Conservation (phyloP, 305 asterid species). For the Stenogyne calaminthoides region DNA sequence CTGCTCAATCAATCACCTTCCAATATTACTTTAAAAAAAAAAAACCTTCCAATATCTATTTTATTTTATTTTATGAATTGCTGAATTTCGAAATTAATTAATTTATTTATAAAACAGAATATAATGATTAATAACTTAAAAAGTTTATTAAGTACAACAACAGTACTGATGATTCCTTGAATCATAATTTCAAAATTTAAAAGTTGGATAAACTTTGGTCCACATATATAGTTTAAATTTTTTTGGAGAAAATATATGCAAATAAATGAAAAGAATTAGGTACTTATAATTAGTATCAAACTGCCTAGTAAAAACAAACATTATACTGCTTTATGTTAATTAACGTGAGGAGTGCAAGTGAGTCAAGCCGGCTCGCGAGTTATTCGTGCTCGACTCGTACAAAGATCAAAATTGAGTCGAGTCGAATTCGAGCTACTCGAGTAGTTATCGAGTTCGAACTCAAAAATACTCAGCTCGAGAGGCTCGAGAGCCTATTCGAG, state of each 20-base stretch:
- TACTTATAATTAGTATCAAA: no score
- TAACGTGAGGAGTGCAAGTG: no score
- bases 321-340: no score
- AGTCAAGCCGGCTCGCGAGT: no score
- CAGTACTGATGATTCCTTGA: not conserved
- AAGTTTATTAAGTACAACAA: not conserved
- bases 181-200: slow-evolving; percentile 5
- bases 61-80: no score
- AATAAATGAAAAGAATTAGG: not conserved
- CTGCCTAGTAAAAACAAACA: not conserved
- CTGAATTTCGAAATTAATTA: not conserved
- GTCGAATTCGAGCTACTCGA: no score
- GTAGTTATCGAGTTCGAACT: no score
- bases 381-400: no score
- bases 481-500: no score
- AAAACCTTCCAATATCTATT: not conserved
- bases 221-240: not conserved
- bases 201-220: slow-evolving; percentile 1
- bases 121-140: not conserved
- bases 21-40: no score
- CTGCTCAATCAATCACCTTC: slow-evolving; percentile 2
- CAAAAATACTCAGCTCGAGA: no score
- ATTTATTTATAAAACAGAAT: not conserved
- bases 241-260: not conserved
- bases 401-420: no score